These are phyloP conservation scores for Eucalyptus viminalis DNA, from an alignment of 345 rosid species.

Conservation along the genomic window DNA sequence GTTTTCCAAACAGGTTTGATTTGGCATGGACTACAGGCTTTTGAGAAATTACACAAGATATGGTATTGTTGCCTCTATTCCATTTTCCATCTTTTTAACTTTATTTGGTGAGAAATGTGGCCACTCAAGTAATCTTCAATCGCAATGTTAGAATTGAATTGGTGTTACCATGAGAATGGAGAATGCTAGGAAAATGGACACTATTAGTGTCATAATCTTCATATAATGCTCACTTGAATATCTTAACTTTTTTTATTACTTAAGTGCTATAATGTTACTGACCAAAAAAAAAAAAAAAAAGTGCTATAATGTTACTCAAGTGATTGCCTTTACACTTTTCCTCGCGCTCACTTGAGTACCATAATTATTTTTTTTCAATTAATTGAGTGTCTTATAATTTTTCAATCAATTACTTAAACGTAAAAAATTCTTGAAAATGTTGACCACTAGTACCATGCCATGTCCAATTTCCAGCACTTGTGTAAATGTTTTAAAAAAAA, in stretches of 20 bases:
- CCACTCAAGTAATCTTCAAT: not conserved
- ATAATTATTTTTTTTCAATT: too few species aligned
- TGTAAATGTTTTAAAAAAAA: too few species aligned
- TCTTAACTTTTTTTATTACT: too few species aligned
- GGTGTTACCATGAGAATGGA: not conserved
- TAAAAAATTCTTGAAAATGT: not conserved
- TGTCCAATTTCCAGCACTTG: not conserved
- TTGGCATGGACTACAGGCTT: not conserved
- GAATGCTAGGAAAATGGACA: not conserved
- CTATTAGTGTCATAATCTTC: rapidly evolving
- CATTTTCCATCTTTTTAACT: not conserved
- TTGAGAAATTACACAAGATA: not conserved
- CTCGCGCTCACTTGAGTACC: rapidly evolving
- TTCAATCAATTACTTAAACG: too few species aligned
- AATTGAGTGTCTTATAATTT: not conserved
- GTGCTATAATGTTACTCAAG: too few species aligned
- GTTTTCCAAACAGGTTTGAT: not conserved
- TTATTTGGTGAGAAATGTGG: not conserved
- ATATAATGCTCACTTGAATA: too few species aligned
- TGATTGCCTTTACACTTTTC: too few species aligned
- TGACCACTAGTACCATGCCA: not conserved
- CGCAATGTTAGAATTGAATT: not conserved
- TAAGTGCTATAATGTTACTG: too few species aligned
- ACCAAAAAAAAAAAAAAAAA: too few species aligned
- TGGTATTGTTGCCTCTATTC: not conserved